Evolutionary conservation across 306 rosid species (phyloP), one percentile per base, ranked within the genome.

Genomic region (Quercus engelmannii): DNA sequence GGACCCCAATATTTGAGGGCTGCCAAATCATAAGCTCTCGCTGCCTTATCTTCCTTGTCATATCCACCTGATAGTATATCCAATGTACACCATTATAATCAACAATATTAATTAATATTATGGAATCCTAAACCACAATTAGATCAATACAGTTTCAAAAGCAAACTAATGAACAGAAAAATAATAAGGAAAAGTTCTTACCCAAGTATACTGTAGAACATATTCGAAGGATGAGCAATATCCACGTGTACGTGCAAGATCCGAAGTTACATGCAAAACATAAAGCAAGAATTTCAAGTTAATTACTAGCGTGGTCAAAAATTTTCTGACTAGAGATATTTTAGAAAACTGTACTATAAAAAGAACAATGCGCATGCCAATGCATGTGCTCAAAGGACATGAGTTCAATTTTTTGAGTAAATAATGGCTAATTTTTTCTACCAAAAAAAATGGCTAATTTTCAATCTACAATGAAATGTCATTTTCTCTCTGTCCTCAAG

Each of bases 1-100:
- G 96, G 88, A 35, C 99, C 99, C 99, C 99, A 96, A 75, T 96
- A 96, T 83, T 96, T 96, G 15, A 96, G 86, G 80, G 99, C 99
- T 26, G 99, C 99, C 88, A 96, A 88, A 87, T 96, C 99, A 84
- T 96, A 96, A 74, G 99, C 87, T 83, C 98, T 89, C n/a, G 99
- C 98, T 1, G 99, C 99, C 85, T 93, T 96, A 10, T 96, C 99
- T 85, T 96, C 99, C 82, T 93, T 93, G 86, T 96, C 99, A 88
- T 96, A 96, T 63, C 98, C 99, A 86, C 99, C 99, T 96, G 87
- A 82, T 58, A 21, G 18, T 68, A 73, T 79, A n/a, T 14, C 86
- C 63, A 69, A 71, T 28, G 21, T 5, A 70, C 51, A 13, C 8
- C 2, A 25, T 46, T 30, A 52, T 11, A 67, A 74, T 74, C 46